Percentiles rank a stretch among this genome's conserved stretches.
Conservation (phyloP, 805 yeast genomes). For the Metschnikowia colocasiae region DNA sequence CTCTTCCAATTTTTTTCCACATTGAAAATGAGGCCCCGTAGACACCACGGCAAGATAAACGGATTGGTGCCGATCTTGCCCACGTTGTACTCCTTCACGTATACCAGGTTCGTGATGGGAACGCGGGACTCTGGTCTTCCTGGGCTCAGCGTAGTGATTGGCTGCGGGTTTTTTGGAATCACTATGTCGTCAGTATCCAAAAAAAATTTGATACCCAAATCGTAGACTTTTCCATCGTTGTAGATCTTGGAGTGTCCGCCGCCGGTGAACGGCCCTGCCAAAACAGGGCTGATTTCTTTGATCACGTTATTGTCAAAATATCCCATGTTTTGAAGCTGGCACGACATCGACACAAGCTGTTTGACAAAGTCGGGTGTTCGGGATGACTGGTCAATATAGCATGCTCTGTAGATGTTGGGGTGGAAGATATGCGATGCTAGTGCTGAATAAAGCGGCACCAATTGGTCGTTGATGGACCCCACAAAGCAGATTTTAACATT, state of each 20-base stretch:
- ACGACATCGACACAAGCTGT: conserved; percentile 67
- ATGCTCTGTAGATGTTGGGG: conserved; percentile 87
- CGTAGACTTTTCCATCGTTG: conserved; percentile 80
- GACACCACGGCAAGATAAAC: conserved; percentile 87
- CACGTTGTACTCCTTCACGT: conserved; percentile 50
- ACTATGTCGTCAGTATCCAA: conserved; percentile 67
- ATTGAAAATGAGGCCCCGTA: conserved; percentile 69
- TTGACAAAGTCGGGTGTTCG: conserved; percentile 77
- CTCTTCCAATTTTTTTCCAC: conserved; percentile 42
- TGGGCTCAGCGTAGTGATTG: not conserved
- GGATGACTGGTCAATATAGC: conserved; percentile 80
- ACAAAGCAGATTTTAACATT: conserved; percentile 78
- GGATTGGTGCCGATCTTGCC: conserved; percentile 75
- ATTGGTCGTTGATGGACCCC: conserved; percentile 89
- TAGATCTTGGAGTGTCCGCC: conserved; percentile 92
- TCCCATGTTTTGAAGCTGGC: conserved; percentile 73
- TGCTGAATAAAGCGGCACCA: conserved; percentile 90
- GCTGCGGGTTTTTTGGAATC: conserved; percentile 25
- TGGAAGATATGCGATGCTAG: conserved; percentile 77
- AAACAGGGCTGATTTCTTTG: conserved; percentile 62
- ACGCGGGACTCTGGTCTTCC: conserved; percentile 14
- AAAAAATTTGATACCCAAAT: conserved; percentile 68
- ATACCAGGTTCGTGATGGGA: conserved; percentile 35
- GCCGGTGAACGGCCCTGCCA: conserved; percentile 88
- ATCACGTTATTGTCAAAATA: conserved; percentile 81